Evolutionary conservation across 768 basidiomycete species (phyloP), one percentile per base, ranked within the genome.

Genomic region (Serendipita vermifera): DNA sequence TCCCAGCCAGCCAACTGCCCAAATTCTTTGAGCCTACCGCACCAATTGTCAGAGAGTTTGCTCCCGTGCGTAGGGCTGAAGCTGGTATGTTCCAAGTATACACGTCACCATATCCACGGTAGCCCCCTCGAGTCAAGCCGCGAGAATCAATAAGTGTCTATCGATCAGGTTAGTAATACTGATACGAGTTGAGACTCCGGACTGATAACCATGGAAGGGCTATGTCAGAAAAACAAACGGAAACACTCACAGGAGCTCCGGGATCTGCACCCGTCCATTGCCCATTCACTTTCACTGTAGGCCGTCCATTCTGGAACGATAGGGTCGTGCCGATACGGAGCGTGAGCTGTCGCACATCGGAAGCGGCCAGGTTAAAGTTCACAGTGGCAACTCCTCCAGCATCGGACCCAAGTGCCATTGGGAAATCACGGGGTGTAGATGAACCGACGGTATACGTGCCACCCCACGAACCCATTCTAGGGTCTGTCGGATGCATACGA

Each of bases 401-500:
- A 62, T 72, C 71, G 64, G 74, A 76, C 57, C 39, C 39, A 1
- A 73, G 71, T 17, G 75, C 75, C 75, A 77, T 76, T 1, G 76
- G 76, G 32, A 60, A 59, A 68, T 74, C 75, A 17, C 69, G 65
- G 14, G 66, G 63, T 1, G 61, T 66, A 24, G 71, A 68, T 58
- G 67, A 69, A 33, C 73, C 73, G 39, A 76, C 61, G 20, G 73
- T 77, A 58, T 67, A 75, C 0, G 74, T 75, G 54, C 72, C 73
- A 13, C 73, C 72, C 75, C 74, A 77, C 29, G 62, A 64, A 55
- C 66, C 65, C 75, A 77, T 76, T 39, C 75, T 67, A 3, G 70
- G 62, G 62, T 77, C 75, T 15, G 72, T 73, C 22, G 73, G 74
- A 57, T 75, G 75, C 72, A 77, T 73, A 15, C 66, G 71, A 61